A percentile compares a stretch with the other conserved stretches of the same genome.
phyloP scores from a whole-genome alignment of 2,329 filamentous ascomycete species.

The Ambrosiella cleistominuta region DNA sequence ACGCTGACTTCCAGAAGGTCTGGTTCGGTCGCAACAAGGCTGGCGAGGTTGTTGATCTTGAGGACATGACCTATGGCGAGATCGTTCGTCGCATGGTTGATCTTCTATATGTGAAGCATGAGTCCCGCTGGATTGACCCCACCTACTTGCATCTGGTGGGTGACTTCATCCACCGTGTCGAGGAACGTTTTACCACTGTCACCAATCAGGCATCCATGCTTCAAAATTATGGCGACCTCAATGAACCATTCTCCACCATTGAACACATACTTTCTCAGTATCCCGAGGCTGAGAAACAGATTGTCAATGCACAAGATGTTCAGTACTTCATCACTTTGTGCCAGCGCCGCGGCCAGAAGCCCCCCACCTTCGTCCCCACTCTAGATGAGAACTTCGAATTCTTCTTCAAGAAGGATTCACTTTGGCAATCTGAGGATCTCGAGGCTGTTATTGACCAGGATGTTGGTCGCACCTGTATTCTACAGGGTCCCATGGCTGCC shows the following conservation, averaged over 20 bases:
- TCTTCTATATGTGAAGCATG: constrained; percentile 80
- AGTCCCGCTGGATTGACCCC: constrained; percentile 78
- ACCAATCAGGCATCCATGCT: constrained; percentile 61
- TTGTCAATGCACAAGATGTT: constrained; percentile 96
- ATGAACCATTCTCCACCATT: constrained; percentile 61
- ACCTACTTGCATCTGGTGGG: constrained; percentile 70
- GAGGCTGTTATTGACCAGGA: constrained; percentile 93
- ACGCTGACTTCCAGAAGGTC: constrained; percentile 90
- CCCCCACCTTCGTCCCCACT: constrained; percentile 86
- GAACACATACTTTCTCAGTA: constrained; percentile 67
- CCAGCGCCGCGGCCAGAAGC: constrained; percentile 84
- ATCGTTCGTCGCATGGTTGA: constrained; percentile 76
- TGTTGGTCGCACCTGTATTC: constrained; percentile 85
- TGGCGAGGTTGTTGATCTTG: constrained; percentile 67
- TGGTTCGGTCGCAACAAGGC: constrained; percentile 82
- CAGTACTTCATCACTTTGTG: constrained; percentile 92
- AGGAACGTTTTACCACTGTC: constrained; percentile 77
- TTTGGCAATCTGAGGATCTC: constrained; percentile 97
- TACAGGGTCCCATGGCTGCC: constrained; percentile 84
- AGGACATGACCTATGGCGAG: constrained; percentile 90
- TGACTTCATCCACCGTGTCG: constrained; percentile 90
- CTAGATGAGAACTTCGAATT: constrained; percentile 96
- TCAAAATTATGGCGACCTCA: constrained; percentile 77
- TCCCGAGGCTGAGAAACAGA: constrained; percentile 70
- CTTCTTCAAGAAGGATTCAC: constrained; percentile 99